phyloP scores from a whole-genome alignment of 495 filamentous ascomycete genomes.

The Cairneyella variabilis region DNA sequence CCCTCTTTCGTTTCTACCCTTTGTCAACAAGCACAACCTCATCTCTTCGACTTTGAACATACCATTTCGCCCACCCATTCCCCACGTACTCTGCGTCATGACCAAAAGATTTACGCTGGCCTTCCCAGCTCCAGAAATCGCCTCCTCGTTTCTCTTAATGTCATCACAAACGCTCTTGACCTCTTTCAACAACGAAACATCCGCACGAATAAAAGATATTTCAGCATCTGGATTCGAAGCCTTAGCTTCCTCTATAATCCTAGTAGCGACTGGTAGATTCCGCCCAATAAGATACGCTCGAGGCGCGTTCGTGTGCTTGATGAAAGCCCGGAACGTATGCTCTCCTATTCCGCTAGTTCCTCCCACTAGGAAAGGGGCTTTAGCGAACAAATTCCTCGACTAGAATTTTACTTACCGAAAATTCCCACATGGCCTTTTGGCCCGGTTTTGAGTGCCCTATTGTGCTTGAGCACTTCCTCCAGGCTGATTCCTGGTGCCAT shows the following conservation, averaged over 20 bases:
- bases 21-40: too few species aligned
- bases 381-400: not conserved
- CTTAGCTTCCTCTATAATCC: not conserved
- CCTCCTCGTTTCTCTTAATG: not conserved
- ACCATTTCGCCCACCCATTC: not conserved
- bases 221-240: not conserved
- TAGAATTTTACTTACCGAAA: constrained; percentile 1
- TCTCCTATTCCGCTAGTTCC: constrained; percentile 1
- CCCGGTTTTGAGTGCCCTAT: not conserved
- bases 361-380: not conserved
- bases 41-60: too few species aligned
- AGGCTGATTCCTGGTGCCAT: not conserved
- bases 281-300: not conserved
- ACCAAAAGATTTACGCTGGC: not conserved
- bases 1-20: not conserved
- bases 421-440: not conserved
- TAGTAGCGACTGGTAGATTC: not conserved
- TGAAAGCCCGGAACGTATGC: constrained; percentile 2
- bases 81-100: not conserved
- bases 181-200: not conserved
- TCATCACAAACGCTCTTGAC: not conserved
- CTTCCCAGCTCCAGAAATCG: not conserved
- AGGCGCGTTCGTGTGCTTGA: not conserved
- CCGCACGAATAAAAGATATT: not conserved
- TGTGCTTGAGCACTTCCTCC: not conserved